Evolutionary conservation across 2,329 filamentous ascomycete genomes (phyloP).

Genomic region (Fusarium pininemorale): DNA sequence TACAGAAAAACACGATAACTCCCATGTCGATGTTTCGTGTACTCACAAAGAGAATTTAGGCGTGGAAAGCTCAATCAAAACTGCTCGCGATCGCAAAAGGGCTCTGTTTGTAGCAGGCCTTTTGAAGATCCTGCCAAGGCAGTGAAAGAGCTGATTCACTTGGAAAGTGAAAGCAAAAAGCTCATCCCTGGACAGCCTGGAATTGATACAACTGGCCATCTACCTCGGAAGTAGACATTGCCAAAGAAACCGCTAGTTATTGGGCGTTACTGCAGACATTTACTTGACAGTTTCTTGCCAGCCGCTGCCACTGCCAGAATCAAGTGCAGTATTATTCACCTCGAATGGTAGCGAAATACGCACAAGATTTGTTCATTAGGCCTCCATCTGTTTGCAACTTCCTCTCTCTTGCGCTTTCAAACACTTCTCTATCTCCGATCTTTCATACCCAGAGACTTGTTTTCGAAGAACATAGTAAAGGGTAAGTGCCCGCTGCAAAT

Average conservation of each 20-base stretch:
- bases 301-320: constrained; percentile 28
- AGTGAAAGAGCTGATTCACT: constrained; percentile 24
- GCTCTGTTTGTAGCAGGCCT: constrained; percentile 37
- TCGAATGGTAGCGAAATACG: not conserved
- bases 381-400: not conserved
- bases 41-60: not conserved
- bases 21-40: constrained; percentile 1
- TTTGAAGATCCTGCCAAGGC: constrained; percentile 35
- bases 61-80: constrained; percentile 16
- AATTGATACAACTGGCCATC: not conserved
- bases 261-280: constrained; percentile 5
- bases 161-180: constrained; percentile 4
- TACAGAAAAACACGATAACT: not conserved
- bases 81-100: constrained; percentile 37
- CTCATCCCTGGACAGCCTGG: not conserved
- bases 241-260: not conserved
- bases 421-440: not conserved
- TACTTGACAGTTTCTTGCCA: constrained; percentile 23
- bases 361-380: not conserved
- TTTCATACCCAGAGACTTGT: not conserved
- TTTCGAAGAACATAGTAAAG: not conserved
- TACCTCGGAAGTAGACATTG: not conserved
- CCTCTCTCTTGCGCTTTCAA: not conserved
- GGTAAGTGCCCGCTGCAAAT: constrained; percentile 1
- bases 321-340: not conserved